Evolutionary conservation across 306 rosid genomes (phyloP).

Genomic region (Lotus japonicus): DNA sequence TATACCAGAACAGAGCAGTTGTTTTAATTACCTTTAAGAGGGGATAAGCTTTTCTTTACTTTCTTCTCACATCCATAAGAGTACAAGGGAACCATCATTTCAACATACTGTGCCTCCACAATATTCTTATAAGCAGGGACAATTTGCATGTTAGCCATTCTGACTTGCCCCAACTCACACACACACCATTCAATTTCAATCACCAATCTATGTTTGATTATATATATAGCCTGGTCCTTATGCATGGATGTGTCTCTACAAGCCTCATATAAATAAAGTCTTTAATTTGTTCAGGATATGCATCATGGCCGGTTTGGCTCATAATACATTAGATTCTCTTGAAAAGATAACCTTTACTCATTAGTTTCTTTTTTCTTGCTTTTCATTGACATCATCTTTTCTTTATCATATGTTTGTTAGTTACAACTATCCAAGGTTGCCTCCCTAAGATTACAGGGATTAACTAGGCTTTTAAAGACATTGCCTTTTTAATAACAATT

Average conservation of each 20-base stretch:
- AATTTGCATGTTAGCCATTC: slow-evolving; percentile 68
- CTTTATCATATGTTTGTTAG: too few species aligned
- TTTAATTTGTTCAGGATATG: slow-evolving; percentile 14
- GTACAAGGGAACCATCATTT: slow-evolving; percentile 88
- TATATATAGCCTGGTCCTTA: not conserved
- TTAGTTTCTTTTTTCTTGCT: not conserved
- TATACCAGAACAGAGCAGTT: not conserved
- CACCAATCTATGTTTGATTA: slow-evolving; percentile 3
- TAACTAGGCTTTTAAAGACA: slow-evolving; percentile 3
- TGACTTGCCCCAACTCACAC: not conserved
- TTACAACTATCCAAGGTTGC: not conserved
- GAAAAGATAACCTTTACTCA: not conserved
- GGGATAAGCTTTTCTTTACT: slow-evolving; percentile 59
- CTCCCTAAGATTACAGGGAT: not conserved
- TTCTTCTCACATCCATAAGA: slow-evolving; percentile 85
- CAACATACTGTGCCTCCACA: slow-evolving; percentile 83
- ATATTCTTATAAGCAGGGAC: slow-evolving; percentile 46
- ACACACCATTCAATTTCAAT: slow-evolving; percentile 7
- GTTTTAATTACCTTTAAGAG: slow-evolving; percentile 54
- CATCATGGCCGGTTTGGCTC: slow-evolving; percentile 6
- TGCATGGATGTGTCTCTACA: not conserved
- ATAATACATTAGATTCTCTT: slow-evolving; percentile 26
- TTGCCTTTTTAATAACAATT: too few species aligned
- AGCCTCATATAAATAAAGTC: slow-evolving; percentile 23
- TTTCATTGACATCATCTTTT: not conserved